A percentile compares a stretch with the other conserved stretches of the same genome.
phyloP scores from a whole-genome alignment of 2,329 filamentous ascomycete genomes.

The Neurospora sp. region DNA sequence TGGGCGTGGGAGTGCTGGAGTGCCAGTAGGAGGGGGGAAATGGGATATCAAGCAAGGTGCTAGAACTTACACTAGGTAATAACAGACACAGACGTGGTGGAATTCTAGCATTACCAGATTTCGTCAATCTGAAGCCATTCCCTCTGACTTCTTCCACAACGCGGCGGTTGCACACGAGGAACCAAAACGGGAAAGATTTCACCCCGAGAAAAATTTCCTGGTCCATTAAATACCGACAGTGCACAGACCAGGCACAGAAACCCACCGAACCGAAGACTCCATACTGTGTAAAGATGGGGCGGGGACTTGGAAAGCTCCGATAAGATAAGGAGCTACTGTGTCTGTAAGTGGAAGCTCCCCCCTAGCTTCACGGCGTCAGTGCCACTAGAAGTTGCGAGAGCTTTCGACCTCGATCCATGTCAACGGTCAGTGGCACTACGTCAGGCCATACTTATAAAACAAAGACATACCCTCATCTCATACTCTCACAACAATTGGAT shows the following conservation, averaged over 20 bases:
- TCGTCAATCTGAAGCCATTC: neutral
- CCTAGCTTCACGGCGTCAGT: constrained; percentile 2
- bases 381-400: constrained; percentile 17
- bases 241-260: constrained; percentile 6
- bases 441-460: neutral
- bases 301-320: constrained; percentile 4
- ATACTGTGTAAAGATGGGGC: neutral
- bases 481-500: neutral
- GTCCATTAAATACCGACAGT: constrained; percentile 5
- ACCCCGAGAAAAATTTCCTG: neutral
- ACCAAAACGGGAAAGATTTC: neutral
- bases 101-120: neutral
- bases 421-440: neutral
- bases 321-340: constrained; percentile 13
- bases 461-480: neutral
- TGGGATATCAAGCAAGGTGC: neutral
- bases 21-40: neutral
- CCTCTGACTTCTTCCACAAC: neutral
- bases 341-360: neutral
- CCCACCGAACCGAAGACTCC: neutral
- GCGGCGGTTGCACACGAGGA: neutral
- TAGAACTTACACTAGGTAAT: neutral
- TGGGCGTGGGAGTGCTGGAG: neutral
- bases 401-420: constrained; percentile 10
- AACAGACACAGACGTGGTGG: neutral